phyloP scores from a whole-genome alignment of 2,329 filamentous ascomycete genomes.

The Aspergillus tamarii region DNA sequence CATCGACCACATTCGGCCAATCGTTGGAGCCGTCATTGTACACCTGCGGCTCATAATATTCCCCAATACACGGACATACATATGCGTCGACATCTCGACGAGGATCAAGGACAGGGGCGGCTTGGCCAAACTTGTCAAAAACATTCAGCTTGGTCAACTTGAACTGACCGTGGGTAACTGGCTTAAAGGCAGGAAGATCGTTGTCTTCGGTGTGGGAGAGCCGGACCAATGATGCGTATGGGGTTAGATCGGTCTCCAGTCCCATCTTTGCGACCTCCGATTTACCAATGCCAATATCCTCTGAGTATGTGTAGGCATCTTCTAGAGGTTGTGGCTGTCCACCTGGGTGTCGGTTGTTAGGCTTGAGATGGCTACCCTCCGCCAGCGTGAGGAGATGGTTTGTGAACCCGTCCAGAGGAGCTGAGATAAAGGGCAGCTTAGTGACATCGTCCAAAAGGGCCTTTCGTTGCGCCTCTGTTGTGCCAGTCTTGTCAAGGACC shows the following conservation, averaged over 20 bases:
- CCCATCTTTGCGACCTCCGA: neutral
- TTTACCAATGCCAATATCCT: neutral
- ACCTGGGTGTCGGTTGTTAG: slow-evolving; percentile 14
- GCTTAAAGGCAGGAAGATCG: slow-evolving; percentile 43
- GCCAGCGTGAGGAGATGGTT: slow-evolving; percentile 38
- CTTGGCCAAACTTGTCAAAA: slow-evolving; percentile 56
- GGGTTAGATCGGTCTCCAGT: slow-evolving; percentile 8
- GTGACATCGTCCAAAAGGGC: neutral
- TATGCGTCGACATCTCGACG: slow-evolving; percentile 9
- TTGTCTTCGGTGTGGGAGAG: neutral
- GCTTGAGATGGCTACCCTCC: slow-evolving; percentile 49
- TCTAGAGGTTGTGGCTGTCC: neutral
- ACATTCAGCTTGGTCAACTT: slow-evolving; percentile 52
- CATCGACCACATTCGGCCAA: slow-evolving; percentile 1
- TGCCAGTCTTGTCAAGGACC: too few species aligned
- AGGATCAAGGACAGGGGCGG: slow-evolving; percentile 37
- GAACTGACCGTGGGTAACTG: slow-evolving; percentile 54
- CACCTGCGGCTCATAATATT: slow-evolving; percentile 15
- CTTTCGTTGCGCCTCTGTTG: neutral
- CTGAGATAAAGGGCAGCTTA: slow-evolving; percentile 31
- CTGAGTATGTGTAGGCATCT: neutral
- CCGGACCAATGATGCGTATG: slow-evolving; percentile 10
- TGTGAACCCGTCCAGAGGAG: slow-evolving; percentile 38
- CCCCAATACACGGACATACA: slow-evolving; percentile 23
- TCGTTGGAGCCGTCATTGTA: neutral